These are phyloP conservation scores for Neurospora sp. DNA, from an alignment of 495 filamentous ascomycete genomes.

Conservation along the genomic window DNA sequence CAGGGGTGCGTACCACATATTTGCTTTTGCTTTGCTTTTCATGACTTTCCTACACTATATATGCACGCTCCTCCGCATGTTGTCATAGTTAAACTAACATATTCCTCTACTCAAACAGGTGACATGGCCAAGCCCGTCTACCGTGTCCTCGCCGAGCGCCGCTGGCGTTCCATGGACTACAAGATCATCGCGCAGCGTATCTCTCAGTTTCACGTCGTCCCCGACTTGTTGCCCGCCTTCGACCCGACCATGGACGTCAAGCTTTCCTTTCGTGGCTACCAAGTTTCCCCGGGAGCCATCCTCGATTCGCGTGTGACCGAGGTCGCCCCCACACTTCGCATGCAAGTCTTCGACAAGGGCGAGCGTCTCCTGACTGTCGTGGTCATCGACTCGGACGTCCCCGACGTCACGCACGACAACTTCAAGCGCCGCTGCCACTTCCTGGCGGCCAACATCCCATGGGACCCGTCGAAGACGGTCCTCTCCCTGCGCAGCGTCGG, in stretches of 20 bases:
- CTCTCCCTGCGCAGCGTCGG: constrained; percentile 36
- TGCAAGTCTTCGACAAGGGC: constrained; percentile 76
- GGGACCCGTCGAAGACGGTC: constrained; percentile 37
- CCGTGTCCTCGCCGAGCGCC: constrained; percentile 72
- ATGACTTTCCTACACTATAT: not conserved
- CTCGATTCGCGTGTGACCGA: constrained; percentile 63
- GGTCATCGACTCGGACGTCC: constrained; percentile 86
- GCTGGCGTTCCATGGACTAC: constrained; percentile 68
- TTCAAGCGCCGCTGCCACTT: constrained; percentile 80
- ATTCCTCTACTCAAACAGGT: constrained; percentile 35
- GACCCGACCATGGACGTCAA: constrained; percentile 70
- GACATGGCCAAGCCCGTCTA: constrained; percentile 97
- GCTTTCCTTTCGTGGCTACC: constrained; percentile 60
- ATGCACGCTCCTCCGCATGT: not conserved
- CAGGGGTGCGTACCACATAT: constrained; percentile 46
- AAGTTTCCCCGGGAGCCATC: constrained; percentile 64
- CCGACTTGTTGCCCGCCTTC: constrained; percentile 83
- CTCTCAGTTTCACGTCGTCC: constrained; percentile 75
- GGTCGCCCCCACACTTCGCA: constrained; percentile 57
- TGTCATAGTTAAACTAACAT: not conserved
- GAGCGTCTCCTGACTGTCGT: constrained; percentile 73
- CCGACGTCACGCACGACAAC: constrained; percentile 60
- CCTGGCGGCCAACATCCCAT: constrained; percentile 55
- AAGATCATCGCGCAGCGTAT: constrained; percentile 79
- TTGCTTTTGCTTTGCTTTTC: not conserved